Evolutionary conservation across 331 rosid genomes (phyloP).

Genomic region (Pyrus hybrid): DNA sequence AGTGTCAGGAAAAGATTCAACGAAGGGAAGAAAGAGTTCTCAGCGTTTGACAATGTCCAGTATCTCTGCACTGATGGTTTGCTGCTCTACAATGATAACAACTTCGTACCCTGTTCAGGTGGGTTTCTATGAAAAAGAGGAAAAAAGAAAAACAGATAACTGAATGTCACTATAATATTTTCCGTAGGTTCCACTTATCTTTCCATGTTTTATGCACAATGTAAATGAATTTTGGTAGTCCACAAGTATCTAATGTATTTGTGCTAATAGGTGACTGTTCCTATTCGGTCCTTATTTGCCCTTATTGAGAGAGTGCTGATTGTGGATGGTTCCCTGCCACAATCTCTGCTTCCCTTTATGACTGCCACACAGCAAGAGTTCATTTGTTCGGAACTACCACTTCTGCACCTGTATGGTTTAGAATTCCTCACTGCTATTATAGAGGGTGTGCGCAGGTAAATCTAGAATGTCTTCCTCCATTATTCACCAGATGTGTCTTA

Average conservation of each 20-base stretch:
- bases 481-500: background rate
- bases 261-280: slow-evolving; percentile 55
- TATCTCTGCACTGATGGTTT: slow-evolving; percentile 55
- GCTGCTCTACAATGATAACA: slow-evolving; percentile 71
- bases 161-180: background rate
- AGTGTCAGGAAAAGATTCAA: slow-evolving; percentile 29
- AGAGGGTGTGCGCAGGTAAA: slow-evolving; percentile 67
- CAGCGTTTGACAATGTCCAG: slow-evolving; percentile 31
- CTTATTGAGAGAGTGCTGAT: slow-evolving; percentile 69
- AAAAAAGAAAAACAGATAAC: background rate
- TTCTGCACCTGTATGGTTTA: slow-evolving; percentile 54
- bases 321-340: slow-evolving; percentile 72
- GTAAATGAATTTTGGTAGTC: slow-evolving; percentile 1
- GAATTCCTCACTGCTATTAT: slow-evolving; percentile 64
- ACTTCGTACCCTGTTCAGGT: slow-evolving; percentile 76
- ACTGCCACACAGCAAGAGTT: slow-evolving; percentile 73
- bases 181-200: background rate
- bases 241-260: slow-evolving; percentile 3
- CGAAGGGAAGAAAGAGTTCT: slow-evolving; percentile 32
- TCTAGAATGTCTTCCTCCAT: background rate
- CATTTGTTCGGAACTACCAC: slow-evolving; percentile 84
- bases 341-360: slow-evolving; percentile 49
- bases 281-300: slow-evolving; percentile 45
- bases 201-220: background rate
- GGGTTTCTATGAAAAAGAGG: slow-evolving; percentile 1